Evolutionary conservation across 2,329 filamentous ascomycete genomes (phyloP).

Genomic region (Calonectria ilicicola): DNA sequence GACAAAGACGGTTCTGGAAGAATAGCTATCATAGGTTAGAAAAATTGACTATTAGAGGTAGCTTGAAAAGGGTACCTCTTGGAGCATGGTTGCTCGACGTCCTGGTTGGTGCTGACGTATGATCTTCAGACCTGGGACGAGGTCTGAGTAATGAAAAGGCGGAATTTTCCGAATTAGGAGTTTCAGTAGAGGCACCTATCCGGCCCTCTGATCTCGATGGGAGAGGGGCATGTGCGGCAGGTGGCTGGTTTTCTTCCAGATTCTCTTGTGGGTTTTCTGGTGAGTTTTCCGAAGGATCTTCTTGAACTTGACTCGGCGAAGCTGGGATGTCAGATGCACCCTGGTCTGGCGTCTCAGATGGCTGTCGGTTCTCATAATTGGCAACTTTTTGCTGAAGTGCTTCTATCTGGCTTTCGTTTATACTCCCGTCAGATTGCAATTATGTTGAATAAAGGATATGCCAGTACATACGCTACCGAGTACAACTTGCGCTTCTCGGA

Average conservation of each 20-base stretch:
- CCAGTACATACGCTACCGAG: slow-evolving; percentile 20
- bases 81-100: slow-evolving; percentile 4
- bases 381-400: slow-evolving; percentile 7
- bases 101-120: background rate
- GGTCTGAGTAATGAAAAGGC: slow-evolving; percentile 21
- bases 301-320: background rate
- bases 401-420: slow-evolving; percentile 3
- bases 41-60: background rate
- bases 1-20: slow-evolving; percentile 21
- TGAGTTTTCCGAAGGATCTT: background rate
- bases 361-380: background rate
- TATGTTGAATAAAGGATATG: background rate
- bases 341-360: background rate
- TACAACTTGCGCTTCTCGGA: slow-evolving; percentile 27
- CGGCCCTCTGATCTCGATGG: background rate
- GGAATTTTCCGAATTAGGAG: slow-evolving; percentile 20
- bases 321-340: background rate
- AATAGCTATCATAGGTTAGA: slow-evolving; percentile 3
- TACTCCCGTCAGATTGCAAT: background rate
- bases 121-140: slow-evolving; percentile 2
- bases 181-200: background rate
- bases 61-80: background rate
- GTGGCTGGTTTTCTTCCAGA: background rate
- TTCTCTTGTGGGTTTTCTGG: background rate
- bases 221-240: background rate